Base-by-base conservation (phyloP, 805 yeast genomes). In the Candida xyloterini region DNA sequence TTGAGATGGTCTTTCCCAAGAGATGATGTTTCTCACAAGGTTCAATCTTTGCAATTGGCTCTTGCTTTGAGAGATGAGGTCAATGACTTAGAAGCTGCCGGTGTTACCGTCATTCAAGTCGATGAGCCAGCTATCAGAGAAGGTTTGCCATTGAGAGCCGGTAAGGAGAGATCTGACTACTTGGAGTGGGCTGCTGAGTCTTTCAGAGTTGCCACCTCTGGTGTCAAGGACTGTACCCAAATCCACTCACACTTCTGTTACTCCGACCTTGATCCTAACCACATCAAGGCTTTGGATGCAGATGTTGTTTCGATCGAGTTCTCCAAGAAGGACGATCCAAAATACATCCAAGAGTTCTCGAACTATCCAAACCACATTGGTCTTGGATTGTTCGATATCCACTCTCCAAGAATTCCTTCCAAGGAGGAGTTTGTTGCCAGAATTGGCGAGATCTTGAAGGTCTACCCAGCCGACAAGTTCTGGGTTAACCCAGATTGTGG, bases 401-500 rank as follows among this genome's bases (percentile, higher is more conserved):
- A 93, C 84, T 93, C 99, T 46, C 99, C 99, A 76, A 89, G 99
- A 81, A 87, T 93, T 62, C 99, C 99, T 63, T 90, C 99, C 46
- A 85, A 84, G 75, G 89, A 85, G 68, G 99, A 93, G 76, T 91
- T 93, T 73, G 82, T 88, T 69, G 73, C 82, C 66, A 89, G 96
- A 76, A 87, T 93, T 65, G 81, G 80, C 65, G 93, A 88, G 69
- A 90, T 93, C 76, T 76, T 93, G 73, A 88, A 89, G 78, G 93
- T 86, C 47, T 91, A 91, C 79, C 97, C 97, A 68, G 95, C 93
- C 66, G 87, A 86, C 71, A 91, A 90, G 73, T 86, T 93, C 81
- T 93, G 99, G 99, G 95, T 93, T 67, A 93, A 93, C 95, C 99
- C 99, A 65, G 99, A 93, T 78, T 93, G 99, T 82, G 99, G 99